Evolutionary conservation across 495 filamentous ascomycete species (phyloP).

Genomic region (Neurospora intermedia): DNA sequence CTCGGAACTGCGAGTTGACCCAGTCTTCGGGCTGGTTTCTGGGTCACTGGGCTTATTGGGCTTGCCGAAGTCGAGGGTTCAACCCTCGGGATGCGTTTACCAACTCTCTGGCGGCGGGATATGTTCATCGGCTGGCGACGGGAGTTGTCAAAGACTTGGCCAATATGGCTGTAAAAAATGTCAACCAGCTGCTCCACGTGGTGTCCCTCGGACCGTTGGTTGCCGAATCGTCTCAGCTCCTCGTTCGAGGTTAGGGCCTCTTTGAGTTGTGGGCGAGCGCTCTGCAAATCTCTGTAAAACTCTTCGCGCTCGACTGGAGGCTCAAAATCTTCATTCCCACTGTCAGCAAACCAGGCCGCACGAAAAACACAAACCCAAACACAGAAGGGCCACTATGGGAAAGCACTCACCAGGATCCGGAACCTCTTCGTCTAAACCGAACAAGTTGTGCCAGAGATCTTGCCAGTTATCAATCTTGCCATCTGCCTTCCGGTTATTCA

Average conservation of each 20-base stretch:
- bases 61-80: neutral
- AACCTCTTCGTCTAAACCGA: constrained; percentile 8
- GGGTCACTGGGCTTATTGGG: neutral
- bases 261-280: neutral
- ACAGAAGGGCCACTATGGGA: neutral
- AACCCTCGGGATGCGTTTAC: neutral
- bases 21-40: neutral
- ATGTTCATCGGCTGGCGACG: neutral
- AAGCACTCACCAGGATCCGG: constrained; percentile 8
- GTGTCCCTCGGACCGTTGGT: neutral
- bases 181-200: neutral
- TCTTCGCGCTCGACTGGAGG: constrained; percentile 23
- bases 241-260: neutral
- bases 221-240: neutral
- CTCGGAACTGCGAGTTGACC: neutral
- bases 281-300: constrained; percentile 12
- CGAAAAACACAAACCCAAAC: neutral
- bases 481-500: constrained; percentile 19
- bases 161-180: constrained; percentile 6
- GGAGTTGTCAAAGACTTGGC: neutral
- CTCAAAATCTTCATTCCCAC: constrained; percentile 10
- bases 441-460: constrained; percentile 16
- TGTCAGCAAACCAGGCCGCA: neutral
- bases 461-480: constrained; percentile 20
- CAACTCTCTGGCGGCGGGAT: neutral